Base-by-base conservation (phyloP, 495 filamentous ascomycete species). In the Halenospora varia region DNA sequence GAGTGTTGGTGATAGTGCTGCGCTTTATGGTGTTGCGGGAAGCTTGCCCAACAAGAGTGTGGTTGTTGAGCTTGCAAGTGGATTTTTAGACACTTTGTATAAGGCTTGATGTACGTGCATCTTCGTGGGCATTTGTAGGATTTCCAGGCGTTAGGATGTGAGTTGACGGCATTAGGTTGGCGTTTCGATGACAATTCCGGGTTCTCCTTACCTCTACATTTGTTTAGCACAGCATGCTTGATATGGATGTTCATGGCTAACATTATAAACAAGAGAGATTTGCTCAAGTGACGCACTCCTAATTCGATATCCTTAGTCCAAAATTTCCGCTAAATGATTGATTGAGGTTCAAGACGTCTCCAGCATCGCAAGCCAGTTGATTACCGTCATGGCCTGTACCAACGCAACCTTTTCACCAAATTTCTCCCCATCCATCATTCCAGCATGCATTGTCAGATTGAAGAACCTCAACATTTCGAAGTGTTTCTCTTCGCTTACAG, bases 11-110 rank as follows among this genome's bases (percentile, higher is more conserved):
- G 92, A 97, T 68, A 85, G 87, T 10, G 88, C 92, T 11, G 91
- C 92, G 10, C 72, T 99, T 52, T 99, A 99, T 71, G 94, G 94
- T 40, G 91, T 99, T 46, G 94, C 94, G 1, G 94, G 95, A 11
- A 92, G 89, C 64, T 73, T 99, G 65, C 94, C 94, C 24, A 92
- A 97, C 66, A 97, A 97, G 79, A 90, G 87, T 61, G 85, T 99
- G 22, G 90, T 99, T 50, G 89, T 88, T 67, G 89, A 92, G 63
- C 72, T 99, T 68, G 92, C 92, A 18, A 87, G 78, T 56, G 94
- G 91, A 23, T 99, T 97, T 74, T 79, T 99, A 65, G 92, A 99
- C 78, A 89, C 91, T 51, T 71, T 97, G 71, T 99, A 97, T 69
- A 97, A 97, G 77, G 90, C 90, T 42, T 96, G n/a, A n/a, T n/a